Conservation (phyloP, 1,139 yeast genomes). For the Protomyces gravidus region DNA sequence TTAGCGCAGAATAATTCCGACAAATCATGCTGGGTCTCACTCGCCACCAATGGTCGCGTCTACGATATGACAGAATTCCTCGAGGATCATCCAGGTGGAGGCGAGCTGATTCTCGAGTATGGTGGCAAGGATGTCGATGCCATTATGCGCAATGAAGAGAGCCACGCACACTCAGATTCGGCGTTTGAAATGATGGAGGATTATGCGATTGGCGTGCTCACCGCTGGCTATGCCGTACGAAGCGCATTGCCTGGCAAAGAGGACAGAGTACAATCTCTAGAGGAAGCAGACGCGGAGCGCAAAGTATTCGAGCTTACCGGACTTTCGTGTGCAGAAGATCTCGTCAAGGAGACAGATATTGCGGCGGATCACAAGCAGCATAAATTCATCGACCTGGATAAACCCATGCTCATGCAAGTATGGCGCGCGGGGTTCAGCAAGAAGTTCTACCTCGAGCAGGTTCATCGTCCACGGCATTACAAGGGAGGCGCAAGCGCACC, state of each 20-base stretch:
- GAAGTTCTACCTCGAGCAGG: conserved; percentile 89
- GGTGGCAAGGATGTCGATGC: conserved; percentile 82
- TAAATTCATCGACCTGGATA: conserved; percentile 76
- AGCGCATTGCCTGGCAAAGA: conserved; percentile 5
- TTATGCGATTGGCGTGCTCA: conserved; percentile 57
- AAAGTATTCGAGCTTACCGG: conserved; percentile 46
- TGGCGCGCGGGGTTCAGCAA: conserved; percentile 67
- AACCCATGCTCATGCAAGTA: conserved; percentile 77
- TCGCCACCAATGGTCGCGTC: conserved; percentile 45
- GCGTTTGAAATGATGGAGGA: conserved; percentile 86
- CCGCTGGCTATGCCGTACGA: conserved; percentile 44
- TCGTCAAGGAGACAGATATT: conserved; percentile 75
- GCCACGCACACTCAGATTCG: conserved; percentile 76
- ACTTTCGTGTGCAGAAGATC: conserved; percentile 54
- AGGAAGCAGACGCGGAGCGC: conserved; percentile 49
- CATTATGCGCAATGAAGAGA: conserved; percentile 62
- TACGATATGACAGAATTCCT: conserved; percentile 51
- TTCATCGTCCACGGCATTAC: conserved; percentile 93
- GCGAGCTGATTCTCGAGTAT: conserved; percentile 64
- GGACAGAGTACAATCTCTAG: conserved; percentile 7
- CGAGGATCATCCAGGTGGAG: conserved; percentile 55
- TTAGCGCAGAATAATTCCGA: conserved; percentile 50
- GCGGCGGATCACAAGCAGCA: conserved; percentile 66
- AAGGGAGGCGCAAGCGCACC: conserved; percentile 84
- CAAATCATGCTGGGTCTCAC: conserved; percentile 56